A percentile compares a stretch with the other conserved stretches of the same genome.
Evolutionary conservation across 2,329 filamentous ascomycete genomes (phyloP).

Genomic region (Xenoacremonium recifei): DNA sequence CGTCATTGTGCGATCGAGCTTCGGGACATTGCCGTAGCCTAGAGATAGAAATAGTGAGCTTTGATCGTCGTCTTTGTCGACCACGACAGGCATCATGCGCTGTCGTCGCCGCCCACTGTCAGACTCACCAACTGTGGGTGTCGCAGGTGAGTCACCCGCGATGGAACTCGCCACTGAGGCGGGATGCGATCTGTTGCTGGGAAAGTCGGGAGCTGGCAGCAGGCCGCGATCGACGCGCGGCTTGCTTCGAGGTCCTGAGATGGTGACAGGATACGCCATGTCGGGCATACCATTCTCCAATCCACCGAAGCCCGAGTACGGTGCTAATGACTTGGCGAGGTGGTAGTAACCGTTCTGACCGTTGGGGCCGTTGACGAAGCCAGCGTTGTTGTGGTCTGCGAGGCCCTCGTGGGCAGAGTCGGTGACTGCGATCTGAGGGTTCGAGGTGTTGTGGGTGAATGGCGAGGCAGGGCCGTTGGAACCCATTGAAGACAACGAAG

Average conservation of each 20-base stretch:
- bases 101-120: slow-evolving; percentile 51
- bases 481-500: slow-evolving; percentile 59
- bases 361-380: slow-evolving; percentile 27
- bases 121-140: slow-evolving; percentile 50
- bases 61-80: slow-evolving; percentile 8
- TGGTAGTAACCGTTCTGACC: slow-evolving; percentile 42
- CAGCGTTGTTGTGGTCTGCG: slow-evolving; percentile 31
- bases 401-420: slow-evolving; percentile 48
- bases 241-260: slow-evolving; percentile 35
- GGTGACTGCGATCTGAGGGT: slow-evolving; percentile 57
- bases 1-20: slow-evolving; percentile 82
- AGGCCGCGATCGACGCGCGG: slow-evolving; percentile 41
- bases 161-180: slow-evolving; percentile 58
- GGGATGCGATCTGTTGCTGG: slow-evolving; percentile 46
- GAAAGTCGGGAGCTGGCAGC: slow-evolving; percentile 46
- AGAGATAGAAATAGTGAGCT: slow-evolving; percentile 59
- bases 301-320: slow-evolving; percentile 34
- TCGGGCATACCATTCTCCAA: slow-evolving; percentile 38
- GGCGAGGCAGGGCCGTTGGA: slow-evolving; percentile 59
- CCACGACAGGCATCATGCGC: slow-evolving; percentile 46
- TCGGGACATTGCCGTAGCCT: slow-evolving; percentile 61
- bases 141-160: slow-evolving; percentile 59
- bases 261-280: slow-evolving; percentile 39
- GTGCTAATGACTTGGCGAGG: slow-evolving; percentile 43
- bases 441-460: slow-evolving; percentile 52